Evolutionary conservation across 163 green algal species (phyloP).

Genomic region (Trebouxiophyceae sp.): DNA sequence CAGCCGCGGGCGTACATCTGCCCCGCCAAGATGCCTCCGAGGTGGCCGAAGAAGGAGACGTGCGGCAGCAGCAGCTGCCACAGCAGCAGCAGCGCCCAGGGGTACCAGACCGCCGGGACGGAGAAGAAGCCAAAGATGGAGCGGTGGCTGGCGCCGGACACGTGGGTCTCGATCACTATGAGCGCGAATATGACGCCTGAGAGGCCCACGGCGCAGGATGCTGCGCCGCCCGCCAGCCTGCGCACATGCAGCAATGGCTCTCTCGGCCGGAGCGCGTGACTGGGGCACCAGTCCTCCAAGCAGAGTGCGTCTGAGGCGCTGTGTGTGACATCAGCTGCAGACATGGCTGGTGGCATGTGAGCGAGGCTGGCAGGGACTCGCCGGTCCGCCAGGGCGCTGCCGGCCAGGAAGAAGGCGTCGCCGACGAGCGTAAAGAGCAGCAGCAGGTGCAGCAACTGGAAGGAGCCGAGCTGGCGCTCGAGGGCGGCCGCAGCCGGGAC

Average conservation of each 20-base stretch:
- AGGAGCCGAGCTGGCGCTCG: constrained; percentile 41
- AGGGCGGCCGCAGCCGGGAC: constrained; percentile 47
- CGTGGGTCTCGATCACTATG: constrained; percentile 49
- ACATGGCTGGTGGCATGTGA: no score
- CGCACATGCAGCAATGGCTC: no score
- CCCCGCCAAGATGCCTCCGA: constrained; percentile 43
- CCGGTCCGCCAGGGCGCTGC: no score
- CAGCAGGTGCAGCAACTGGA: constrained; percentile 25
- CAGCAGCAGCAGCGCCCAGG: constrained; percentile 62
- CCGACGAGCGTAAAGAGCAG: constrained; percentile 26
- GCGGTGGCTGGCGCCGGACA: constrained; percentile 13
- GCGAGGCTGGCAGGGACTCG: no score
- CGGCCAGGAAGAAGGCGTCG: constrained; percentile 15
- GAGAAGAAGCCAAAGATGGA: constrained; percentile 49
- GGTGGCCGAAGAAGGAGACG: constrained; percentile 66
- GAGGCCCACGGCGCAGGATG: constrained; percentile 66
- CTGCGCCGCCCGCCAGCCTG: no score
- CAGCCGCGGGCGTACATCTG: constrained; percentile 14
- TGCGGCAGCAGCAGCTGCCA: constrained; percentile 66
- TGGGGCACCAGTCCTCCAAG: no score
- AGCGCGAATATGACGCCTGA: constrained; percentile 70
- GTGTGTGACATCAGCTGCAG: constrained; percentile 1
- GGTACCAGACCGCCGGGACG: constrained; percentile 29
- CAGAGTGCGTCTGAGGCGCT: no score
- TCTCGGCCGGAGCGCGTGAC: no score